Percentiles rank a stretch among this genome's conserved stretches.
Conservation (phyloP, 2,329 filamentous ascomycete species). For the Parastagonospora nodorum region DNA sequence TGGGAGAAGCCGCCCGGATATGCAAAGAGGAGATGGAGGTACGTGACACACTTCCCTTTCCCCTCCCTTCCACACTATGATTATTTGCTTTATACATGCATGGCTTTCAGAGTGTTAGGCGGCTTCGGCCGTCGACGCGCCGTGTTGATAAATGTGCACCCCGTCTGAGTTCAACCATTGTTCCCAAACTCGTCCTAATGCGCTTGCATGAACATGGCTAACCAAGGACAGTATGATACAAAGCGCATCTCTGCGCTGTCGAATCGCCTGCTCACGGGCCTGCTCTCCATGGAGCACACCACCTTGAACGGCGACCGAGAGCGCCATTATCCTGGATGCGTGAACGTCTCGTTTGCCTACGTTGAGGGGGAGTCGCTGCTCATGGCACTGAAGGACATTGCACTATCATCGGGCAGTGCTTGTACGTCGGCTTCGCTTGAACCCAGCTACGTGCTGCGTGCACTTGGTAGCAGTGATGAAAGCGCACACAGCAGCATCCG, state of each 20-base stretch:
- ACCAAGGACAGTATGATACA: slow-evolving; percentile 75
- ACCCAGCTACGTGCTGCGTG: slow-evolving; percentile 92
- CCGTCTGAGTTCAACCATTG: slow-evolving; percentile 59
- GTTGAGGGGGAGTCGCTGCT: slow-evolving; percentile 97
- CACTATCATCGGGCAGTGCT: slow-evolving; percentile 91
- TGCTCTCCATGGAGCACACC: slow-evolving; percentile 90
- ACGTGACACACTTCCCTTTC: slow-evolving; percentile 52
- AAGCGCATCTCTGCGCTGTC: slow-evolving; percentile 84
- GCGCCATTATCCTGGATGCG: slow-evolving; percentile 91
- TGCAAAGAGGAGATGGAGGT: slow-evolving; percentile 89
- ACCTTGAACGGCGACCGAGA: slow-evolving; percentile 83
- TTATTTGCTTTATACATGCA: slow-evolving; percentile 85
- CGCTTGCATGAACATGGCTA: slow-evolving; percentile 10
- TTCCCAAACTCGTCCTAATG: background rate
- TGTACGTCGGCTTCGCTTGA: slow-evolving; percentile 97
- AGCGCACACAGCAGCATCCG: slow-evolving; percentile 97
- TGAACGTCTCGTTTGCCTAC: slow-evolving; percentile 98
- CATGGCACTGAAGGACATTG: slow-evolving; percentile 98
- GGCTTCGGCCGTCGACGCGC: slow-evolving; percentile 39
- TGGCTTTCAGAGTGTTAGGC: slow-evolving; percentile 75
- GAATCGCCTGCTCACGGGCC: slow-evolving; percentile 78
- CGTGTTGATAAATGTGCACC: slow-evolving; percentile 65
- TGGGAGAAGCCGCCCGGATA: slow-evolving; percentile 93
- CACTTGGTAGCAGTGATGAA: slow-evolving; percentile 94
- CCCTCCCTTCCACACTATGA: slow-evolving; percentile 59